These are phyloP conservation scores for Trichoderma koningii DNA, from an alignment of 2,329 filamentous ascomycete genomes.

Conservation along the genomic window DNA sequence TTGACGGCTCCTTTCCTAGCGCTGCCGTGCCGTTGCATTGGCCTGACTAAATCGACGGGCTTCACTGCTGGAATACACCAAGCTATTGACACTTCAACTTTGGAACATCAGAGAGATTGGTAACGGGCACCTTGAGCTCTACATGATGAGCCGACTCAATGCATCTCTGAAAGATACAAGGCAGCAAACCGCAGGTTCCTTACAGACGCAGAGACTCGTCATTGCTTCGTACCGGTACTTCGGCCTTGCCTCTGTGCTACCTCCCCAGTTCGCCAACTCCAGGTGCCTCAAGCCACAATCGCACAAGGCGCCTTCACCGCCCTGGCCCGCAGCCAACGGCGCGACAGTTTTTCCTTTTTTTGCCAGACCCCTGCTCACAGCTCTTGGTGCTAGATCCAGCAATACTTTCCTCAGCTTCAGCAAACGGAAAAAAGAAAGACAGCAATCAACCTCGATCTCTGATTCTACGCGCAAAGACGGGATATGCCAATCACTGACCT, in stretches of 20 bases:
- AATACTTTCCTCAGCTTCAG: neutral
- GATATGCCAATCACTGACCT: conserved; percentile 5
- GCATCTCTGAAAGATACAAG: too few species aligned
- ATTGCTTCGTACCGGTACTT: conserved; percentile 2
- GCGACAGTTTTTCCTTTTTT: conserved; percentile 28
- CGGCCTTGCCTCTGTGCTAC: neutral
- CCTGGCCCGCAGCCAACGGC: conserved; percentile 21
- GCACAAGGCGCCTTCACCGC: conserved; percentile 22
- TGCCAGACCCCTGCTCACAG: conserved; percentile 19
- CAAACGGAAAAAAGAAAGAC: neutral
- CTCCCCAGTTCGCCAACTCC: conserved; percentile 2
- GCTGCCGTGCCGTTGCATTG: neutral
- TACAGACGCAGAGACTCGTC: neutral
- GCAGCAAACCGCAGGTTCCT: neutral
- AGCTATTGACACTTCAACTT: neutral
- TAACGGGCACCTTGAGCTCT: neutral
- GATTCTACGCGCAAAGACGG: neutral
- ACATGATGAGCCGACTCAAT: too few species aligned
- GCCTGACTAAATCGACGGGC: neutral
- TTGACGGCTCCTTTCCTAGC: conserved; percentile 2
- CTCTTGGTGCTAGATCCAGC: neutral
- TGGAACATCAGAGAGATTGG: too few species aligned
- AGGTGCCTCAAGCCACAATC: conserved; percentile 7
- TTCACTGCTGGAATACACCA: neutral
- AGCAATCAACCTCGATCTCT: conserved; percentile 1